Evolutionary conservation across 805 yeast genomes (phyloP).

Genomic region (Candida gorgasii): DNA sequence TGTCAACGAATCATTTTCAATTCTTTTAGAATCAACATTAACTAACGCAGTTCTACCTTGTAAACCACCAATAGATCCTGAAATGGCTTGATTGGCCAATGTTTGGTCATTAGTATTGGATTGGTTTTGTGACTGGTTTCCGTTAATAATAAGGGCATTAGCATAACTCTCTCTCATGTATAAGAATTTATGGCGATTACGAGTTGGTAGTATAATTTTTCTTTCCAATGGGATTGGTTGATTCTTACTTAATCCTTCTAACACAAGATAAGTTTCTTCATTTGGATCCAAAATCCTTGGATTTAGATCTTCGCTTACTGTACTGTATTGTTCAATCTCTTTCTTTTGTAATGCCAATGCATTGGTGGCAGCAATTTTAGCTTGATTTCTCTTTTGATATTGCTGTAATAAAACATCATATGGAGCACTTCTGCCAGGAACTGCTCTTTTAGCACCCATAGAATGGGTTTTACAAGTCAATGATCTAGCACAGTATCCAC

Average conservation of each 20-base stretch:
- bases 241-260: slow-evolving; percentile 83
- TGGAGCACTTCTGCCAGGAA: slow-evolving; percentile 88
- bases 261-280: slow-evolving; percentile 88
- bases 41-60: slow-evolving; percentile 79
- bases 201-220: slow-evolving; percentile 66
- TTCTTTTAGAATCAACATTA: slow-evolving; percentile 52
- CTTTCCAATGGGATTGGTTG: slow-evolving; percentile 83
- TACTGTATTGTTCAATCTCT: slow-evolving; percentile 54
- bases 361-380: slow-evolving; percentile 79
- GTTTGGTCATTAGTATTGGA: slow-evolving; percentile 33
- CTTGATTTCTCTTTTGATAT: slow-evolving; percentile 90
- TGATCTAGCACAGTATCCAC: slow-evolving; percentile 95
- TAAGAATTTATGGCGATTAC: slow-evolving; percentile 70
- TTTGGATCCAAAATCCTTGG: slow-evolving; percentile 71
- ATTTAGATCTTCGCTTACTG: slow-evolving; percentile 21
- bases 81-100: slow-evolving; percentile 47
- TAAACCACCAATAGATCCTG: slow-evolving; percentile 64
- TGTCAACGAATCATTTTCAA: slow-evolving; percentile 27
- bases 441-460: slow-evolving; percentile 97
- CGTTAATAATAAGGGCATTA: slow-evolving; percentile 70
- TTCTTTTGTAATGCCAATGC: slow-evolving; percentile 78
- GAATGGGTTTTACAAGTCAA: slow-evolving; percentile 97
- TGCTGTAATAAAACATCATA: slow-evolving; percentile 86
- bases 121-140: slow-evolving; percentile 27
- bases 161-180: slow-evolving; percentile 95